These are phyloP conservation scores for Candida fluviatilis DNA, from an alignment of 805 yeast species.

Conservation along the genomic window DNA sequence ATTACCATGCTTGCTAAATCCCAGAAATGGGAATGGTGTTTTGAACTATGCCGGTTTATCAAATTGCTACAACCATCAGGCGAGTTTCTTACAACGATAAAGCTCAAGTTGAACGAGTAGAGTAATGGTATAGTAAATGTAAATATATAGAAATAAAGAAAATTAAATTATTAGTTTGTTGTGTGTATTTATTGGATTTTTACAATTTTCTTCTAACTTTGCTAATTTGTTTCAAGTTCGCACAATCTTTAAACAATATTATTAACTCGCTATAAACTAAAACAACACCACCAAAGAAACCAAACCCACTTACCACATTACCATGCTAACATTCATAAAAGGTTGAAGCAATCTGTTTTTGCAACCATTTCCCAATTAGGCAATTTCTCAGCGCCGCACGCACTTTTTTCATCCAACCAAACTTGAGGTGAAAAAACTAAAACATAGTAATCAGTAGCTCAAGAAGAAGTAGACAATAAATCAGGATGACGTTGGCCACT, in stretches of 20 bases:
- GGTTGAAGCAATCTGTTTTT: no score
- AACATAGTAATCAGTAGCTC: neutral
- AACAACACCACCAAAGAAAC: neutral
- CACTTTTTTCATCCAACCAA: neutral
- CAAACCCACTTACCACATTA: no score
- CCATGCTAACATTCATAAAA: no score
- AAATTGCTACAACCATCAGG: conserved; percentile 46
- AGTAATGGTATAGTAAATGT: neutral
- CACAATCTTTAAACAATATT: no score
- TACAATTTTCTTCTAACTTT: no score
- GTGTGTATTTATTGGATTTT: no score
- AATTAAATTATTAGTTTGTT: no score
- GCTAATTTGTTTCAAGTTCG: no score
- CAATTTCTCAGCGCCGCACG: neutral
- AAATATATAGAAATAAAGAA: no score
- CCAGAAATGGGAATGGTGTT: conserved; percentile 49
- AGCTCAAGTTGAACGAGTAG: conserved; percentile 3
- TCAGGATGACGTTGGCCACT: conserved; percentile 60
- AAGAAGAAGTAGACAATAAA: no score
- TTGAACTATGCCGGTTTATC: conserved; percentile 51
- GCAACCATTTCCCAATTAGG: neutral
- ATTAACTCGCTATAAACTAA: no score
- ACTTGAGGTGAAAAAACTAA: neutral
- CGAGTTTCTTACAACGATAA: conserved; percentile 18
- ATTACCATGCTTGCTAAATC: conserved; percentile 37